Percentiles rank a stretch among this genome's conserved stretches.
phyloP scores from a whole-genome alignment of 306 rosid genomes.

The Prunus mume region DNA sequence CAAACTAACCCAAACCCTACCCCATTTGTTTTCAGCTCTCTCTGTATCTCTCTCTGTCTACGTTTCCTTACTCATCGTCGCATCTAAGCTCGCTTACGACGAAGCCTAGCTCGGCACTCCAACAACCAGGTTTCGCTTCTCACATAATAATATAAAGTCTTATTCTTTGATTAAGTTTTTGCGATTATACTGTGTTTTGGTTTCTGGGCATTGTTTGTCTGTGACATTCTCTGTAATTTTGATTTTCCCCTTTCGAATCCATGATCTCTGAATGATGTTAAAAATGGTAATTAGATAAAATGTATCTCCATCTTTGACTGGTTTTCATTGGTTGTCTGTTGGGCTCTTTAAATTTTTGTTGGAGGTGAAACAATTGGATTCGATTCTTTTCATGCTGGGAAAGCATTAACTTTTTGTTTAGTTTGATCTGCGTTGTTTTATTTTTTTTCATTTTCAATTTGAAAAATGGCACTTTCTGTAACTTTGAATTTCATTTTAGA shows the following conservation, averaged over 20 bases:
- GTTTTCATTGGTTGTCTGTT: background rate
- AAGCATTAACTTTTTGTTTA: background rate
- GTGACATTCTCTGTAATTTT: background rate
- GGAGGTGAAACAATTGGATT: background rate
- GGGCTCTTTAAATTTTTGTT: background rate
- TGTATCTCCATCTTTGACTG: background rate
- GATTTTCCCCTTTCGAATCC: background rate
- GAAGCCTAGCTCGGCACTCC: background rate
- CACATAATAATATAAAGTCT: background rate
- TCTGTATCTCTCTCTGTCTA: background rate
- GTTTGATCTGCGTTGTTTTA: too few species aligned
- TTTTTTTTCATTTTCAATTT: too few species aligned
- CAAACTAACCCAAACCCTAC: background rate
- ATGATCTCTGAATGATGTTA: background rate
- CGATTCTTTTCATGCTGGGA: background rate
- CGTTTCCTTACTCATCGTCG: background rate
- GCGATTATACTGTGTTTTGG: background rate
- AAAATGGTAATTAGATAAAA: background rate
- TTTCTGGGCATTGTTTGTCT: background rate
- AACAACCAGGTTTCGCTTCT: background rate
- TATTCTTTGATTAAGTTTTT: background rate
- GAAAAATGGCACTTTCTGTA: too few species aligned
- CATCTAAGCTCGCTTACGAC: background rate
- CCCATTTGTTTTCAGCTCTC: background rate
- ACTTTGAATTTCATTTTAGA: too few species aligned